phyloP scores from a whole-genome alignment of 176 grass and related monocot species.

The Aegilops umbellulata region DNA sequence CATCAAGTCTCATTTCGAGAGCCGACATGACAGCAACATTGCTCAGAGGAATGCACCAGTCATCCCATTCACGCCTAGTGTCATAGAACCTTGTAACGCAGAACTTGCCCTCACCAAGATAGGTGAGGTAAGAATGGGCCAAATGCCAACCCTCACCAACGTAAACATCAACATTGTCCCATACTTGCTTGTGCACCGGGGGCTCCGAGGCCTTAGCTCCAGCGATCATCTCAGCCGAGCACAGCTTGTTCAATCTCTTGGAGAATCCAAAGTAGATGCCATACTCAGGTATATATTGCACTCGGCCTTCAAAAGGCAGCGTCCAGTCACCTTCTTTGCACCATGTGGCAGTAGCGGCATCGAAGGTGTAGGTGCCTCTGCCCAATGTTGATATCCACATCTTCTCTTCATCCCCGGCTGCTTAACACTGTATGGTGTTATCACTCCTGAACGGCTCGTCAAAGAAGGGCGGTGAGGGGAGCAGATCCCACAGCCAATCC shows the following conservation, averaged over 20 bases:
- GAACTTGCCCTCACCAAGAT: not conserved
- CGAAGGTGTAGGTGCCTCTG: not conserved
- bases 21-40: not conserved
- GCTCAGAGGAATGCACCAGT: not conserved
- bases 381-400: not conserved
- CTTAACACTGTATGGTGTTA: not conserved
- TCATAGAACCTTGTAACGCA: not conserved
- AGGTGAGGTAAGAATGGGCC: not conserved
- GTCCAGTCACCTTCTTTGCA: not conserved
- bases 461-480: not conserved
- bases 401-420: not conserved
- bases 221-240: not conserved
- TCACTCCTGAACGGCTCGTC: not conserved
- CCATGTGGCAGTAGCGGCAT: not conserved
- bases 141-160: not conserved
- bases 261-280: not conserved
- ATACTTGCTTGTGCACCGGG: not conserved
- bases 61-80: not conserved
- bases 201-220: not conserved
- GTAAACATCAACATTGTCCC: not conserved
- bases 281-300: not conserved
- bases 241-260: not conserved
- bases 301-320: not conserved
- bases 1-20: not conserved
- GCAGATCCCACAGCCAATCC: not conserved